Percentiles rank a stretch among this genome's conserved stretches.
Evolutionary conservation across 805 yeast species (phyloP).

Genomic region (Cyberlindnera galapagoensis): DNA sequence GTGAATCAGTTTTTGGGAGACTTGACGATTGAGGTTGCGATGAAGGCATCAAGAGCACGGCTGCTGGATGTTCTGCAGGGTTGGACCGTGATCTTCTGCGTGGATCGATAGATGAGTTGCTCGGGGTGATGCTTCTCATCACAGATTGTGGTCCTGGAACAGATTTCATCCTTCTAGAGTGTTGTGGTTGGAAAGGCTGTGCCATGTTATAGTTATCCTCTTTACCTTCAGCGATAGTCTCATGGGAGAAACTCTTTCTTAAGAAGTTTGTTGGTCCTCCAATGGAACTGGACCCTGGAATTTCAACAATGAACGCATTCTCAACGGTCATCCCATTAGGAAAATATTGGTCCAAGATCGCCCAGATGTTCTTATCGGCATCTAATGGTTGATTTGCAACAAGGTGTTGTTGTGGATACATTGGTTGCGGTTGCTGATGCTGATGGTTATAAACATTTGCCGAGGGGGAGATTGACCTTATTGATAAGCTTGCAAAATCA

Average conservation of each 20-base stretch:
- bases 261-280: background rate
- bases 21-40: too few relatives aligned
- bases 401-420: background rate
- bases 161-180: slow-evolving; percentile 15
- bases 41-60: slow-evolving; percentile 22
- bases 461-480: too few relatives aligned
- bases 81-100: slow-evolving; percentile 22
- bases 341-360: slow-evolving; percentile 48
- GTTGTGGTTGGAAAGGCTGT: slow-evolving; percentile 4
- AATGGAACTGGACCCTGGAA: slow-evolving; percentile 21
- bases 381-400: too few relatives aligned
- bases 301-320: slow-evolving; percentile 59
- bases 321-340: slow-evolving; percentile 64
- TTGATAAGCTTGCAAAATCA: slow-evolving; percentile 8
- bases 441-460: too few relatives aligned
- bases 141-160: slow-evolving; percentile 7
- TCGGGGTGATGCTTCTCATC: slow-evolving; percentile 8
- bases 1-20: too few relatives aligned
- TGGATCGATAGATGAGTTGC: slow-evolving; percentile 7
- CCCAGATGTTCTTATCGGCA: slow-evolving; percentile 59
- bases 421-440: slow-evolving; percentile 14
- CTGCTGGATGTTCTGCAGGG: slow-evolving; percentile 21
- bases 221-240: slow-evolving; percentile 20
- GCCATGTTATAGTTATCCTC: too few relatives aligned
- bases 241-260: slow-evolving; percentile 15